Evolutionary conservation across 768 basidiomycete genomes (phyloP).

Genomic region (Sarcodon aspratus): DNA sequence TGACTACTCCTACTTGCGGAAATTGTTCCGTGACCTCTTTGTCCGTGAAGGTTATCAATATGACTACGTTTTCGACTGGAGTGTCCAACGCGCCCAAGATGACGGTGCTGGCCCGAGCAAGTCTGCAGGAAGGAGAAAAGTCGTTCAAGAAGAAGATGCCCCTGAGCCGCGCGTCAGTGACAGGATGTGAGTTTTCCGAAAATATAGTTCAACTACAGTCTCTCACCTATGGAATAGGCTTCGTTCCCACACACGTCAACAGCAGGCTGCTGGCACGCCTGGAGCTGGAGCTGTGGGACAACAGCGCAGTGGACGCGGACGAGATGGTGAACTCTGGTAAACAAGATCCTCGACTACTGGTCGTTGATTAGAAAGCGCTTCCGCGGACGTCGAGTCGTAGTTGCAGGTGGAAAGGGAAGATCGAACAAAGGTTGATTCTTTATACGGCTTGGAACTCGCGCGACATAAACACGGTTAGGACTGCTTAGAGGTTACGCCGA

Average conservation of each 20-base stretch:
- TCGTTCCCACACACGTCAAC: constrained; percentile 81
- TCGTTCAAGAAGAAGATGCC: constrained; percentile 68
- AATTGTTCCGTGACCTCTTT: constrained; percentile 97
- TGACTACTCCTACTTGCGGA: constrained; percentile 98
- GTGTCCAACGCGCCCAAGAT: constrained; percentile 70
- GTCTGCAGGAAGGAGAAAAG: constrained; percentile 60
- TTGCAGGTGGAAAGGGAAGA: not conserved
- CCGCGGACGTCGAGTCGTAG: constrained; percentile 1
- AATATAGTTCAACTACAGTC: constrained; percentile 2
- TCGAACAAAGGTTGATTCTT: too few relatives aligned
- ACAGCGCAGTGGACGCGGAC: constrained; percentile 29
- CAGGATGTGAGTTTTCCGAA: constrained; percentile 52
- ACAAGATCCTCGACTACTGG: not conserved
- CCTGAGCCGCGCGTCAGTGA: constrained; percentile 67
- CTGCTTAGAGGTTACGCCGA: too few relatives aligned
- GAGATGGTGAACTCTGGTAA: constrained; percentile 39
- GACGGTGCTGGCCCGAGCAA: constrained; percentile 56
- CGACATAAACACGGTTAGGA: too few relatives aligned
- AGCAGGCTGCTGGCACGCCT: constrained; percentile 41
- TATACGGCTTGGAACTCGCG: too few relatives aligned
- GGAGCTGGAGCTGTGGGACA: constrained; percentile 35
- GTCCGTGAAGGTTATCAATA: constrained; percentile 98
- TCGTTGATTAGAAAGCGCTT: too few relatives aligned
- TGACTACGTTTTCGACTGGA: constrained; percentile 99
- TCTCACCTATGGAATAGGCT: constrained; percentile 37